Evolutionary conservation across 2,329 filamentous ascomycete species (phyloP), one percentile per base, ranked within the genome.

Genomic region (Verticillium zaregamsianum): DNA sequence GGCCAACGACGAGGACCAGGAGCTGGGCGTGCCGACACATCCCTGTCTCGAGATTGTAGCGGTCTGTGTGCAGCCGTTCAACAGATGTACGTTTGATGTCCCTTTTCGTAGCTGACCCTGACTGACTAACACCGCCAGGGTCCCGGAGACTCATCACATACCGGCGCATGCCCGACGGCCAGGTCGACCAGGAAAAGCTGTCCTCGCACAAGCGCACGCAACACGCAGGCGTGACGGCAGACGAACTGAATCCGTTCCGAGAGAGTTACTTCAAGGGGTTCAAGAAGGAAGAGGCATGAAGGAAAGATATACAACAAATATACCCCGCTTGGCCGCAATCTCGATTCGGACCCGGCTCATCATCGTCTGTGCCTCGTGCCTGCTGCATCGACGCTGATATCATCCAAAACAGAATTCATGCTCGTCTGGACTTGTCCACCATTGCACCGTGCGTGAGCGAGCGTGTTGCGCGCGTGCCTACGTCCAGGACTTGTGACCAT

Each of bases 121-220:
- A n/a, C 56, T 55, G 15, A 35, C 66, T 67, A 62, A 71, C 62
- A 45, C 28, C 28, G 15, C 17, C 57, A 93, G 90, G 93, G 95
- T 95, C 93, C 23, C 86, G 95, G 63, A 85, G 92, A 66, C 80
- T 99, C 39, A 90, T 98, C 59, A 96, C 93, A 0, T 98, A 98
- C 74, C 83, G 87, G 55, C 85, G 93, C 59, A 78, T 91, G 23
- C 81, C 84, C 0, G 87, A 92, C 67, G 77, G 71, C 12, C 78
- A 82, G 37, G 81, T 91, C 8, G 80, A 82, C 59, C 64, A 68
- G 12, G 69, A 72, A 1, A 78, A 77, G 8, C 69, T 86, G 25
- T 71, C 73, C 56, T 67, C 70, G 49, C 77, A 68, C 66, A 59
- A 62, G 57, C 64, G 63, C 14, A 60, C 65, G 62, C 69, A 68